Evolutionary conservation across 495 filamentous ascomycete genomes (phyloP).

Genomic region (Talaromyces liani): DNA sequence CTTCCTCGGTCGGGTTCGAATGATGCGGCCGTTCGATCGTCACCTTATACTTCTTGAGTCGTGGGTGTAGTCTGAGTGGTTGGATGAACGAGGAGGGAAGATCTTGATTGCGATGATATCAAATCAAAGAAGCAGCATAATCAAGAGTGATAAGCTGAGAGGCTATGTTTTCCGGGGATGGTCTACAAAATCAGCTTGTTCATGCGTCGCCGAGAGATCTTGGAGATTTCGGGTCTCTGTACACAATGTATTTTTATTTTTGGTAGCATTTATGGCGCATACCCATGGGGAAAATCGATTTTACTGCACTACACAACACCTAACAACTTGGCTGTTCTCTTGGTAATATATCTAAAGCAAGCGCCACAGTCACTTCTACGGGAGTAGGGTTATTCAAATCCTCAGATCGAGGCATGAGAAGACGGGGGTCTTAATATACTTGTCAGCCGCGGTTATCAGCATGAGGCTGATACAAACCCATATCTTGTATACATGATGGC

Average conservation of each 20-base stretch:
- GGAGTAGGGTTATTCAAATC: not conserved
- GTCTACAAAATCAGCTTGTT: not conserved
- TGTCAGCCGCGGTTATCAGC: not conserved
- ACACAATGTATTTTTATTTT: conserved; percentile 1
- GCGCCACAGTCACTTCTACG: not conserved
- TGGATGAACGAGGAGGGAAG: not conserved
- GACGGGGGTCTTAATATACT: not conserved
- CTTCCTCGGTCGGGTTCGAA: not conserved
- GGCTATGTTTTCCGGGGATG: not conserved
- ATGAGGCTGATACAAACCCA: not conserved
- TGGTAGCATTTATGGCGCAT: conserved; percentile 2
- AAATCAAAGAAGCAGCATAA: not conserved
- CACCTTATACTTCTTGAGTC: not conserved
- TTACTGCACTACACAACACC: not conserved
- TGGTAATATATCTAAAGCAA: not conserved
- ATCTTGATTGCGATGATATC: not conserved
- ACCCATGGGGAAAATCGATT: not conserved
- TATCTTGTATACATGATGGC: not conserved
- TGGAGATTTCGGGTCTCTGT: not conserved
- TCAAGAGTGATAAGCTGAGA: not conserved
- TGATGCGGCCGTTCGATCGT: not conserved
- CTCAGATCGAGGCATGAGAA: not conserved
- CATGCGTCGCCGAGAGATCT: not conserved
- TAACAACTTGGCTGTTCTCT: not conserved
- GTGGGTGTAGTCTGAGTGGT: not conserved